These are phyloP conservation scores for Kuraishia ogatae DNA, from an alignment of 805 yeast species.

Conservation along the genomic window DNA sequence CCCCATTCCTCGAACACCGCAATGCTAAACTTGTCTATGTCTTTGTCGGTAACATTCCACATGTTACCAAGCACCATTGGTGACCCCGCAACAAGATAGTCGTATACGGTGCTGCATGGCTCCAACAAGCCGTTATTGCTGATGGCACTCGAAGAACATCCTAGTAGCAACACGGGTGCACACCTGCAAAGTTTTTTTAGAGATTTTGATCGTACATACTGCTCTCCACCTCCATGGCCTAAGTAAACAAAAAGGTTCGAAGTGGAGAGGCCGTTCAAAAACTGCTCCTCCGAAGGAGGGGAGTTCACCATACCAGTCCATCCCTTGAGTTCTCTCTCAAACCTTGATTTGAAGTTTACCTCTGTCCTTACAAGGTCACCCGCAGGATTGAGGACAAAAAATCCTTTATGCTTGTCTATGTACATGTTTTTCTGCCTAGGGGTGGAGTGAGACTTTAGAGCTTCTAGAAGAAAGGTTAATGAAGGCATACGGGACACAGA, in stretches of 20 bases:
- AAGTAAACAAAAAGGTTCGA: constrained; percentile 60
- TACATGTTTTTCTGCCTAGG: constrained; percentile 6
- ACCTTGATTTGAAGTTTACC: constrained; percentile 35
- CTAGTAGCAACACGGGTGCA: constrained; percentile 65
- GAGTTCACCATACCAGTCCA: constrained; percentile 50
- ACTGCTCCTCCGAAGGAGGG: constrained; percentile 48
- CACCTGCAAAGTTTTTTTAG: constrained; percentile 33
- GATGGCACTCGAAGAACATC: constrained; percentile 83
- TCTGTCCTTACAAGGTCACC: constrained; percentile 70
- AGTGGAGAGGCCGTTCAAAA: constrained; percentile 31
- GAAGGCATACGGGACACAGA: constrained; percentile 79
- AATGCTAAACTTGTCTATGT: constrained; percentile 71
- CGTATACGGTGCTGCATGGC: constrained; percentile 68
- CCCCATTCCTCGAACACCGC: constrained; percentile 64
- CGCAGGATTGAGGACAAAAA: constrained; percentile 73
- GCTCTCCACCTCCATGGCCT: constrained; percentile 98
- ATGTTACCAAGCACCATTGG: constrained; percentile 79
- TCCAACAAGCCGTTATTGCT: constrained; percentile 50
- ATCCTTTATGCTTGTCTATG: constrained; percentile 22
- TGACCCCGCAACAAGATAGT: constrained; percentile 73
- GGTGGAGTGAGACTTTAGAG: constrained; percentile 18
- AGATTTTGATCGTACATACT: constrained; percentile 50
- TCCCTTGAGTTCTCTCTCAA: constrained; percentile 22
- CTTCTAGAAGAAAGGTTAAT: constrained; percentile 29
- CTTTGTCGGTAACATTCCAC: constrained; percentile 98